Conservation (phyloP, 169 alveolate genomes). For the Cryptosporidium tyzzeri region DNA sequence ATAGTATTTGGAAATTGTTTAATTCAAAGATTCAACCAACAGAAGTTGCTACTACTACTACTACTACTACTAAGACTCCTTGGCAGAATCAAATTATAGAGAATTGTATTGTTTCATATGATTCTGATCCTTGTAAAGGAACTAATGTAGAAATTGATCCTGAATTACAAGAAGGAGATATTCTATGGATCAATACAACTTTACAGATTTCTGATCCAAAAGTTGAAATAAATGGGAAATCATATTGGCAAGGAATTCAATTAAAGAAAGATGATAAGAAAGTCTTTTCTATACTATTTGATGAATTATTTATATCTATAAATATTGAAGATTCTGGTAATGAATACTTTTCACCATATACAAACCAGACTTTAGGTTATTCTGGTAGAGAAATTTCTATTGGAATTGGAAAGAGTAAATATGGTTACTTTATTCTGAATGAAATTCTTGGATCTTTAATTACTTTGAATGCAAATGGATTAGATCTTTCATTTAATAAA, state of each 20-base stretch:
- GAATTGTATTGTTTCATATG: neutral
- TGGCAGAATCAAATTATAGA: conserved; percentile 19
- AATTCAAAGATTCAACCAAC: neutral
- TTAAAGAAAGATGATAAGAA: neutral
- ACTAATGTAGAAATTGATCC: neutral
- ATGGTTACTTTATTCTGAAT: conserved; percentile 13
- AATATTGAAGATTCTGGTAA: neutral
- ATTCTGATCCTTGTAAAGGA: conserved; percentile 38
- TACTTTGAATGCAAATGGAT: neutral
- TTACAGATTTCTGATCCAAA: neutral
- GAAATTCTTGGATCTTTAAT: conserved; percentile 32
- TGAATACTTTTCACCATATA: conserved; percentile 28
- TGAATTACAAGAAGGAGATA: conserved; percentile 5
- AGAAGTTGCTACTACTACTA: conserved; percentile 20
- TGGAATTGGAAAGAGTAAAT: conserved; percentile 37
- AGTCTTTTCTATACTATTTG: conserved; percentile 11
- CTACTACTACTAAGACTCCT: conserved; percentile 52
- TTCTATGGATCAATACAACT: conserved; percentile 8
- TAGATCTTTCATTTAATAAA: conserved; percentile 10
- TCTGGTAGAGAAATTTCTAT: conserved; percentile 15
- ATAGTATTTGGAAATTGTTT: neutral
- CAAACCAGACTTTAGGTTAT: conserved; percentile 46
- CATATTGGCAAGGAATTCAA: conserved; percentile 57
- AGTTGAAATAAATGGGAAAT: neutral
- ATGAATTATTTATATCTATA: neutral